Conservation (phyloP, 148 eudicot species). For the Rhododendron henanense region DNA sequence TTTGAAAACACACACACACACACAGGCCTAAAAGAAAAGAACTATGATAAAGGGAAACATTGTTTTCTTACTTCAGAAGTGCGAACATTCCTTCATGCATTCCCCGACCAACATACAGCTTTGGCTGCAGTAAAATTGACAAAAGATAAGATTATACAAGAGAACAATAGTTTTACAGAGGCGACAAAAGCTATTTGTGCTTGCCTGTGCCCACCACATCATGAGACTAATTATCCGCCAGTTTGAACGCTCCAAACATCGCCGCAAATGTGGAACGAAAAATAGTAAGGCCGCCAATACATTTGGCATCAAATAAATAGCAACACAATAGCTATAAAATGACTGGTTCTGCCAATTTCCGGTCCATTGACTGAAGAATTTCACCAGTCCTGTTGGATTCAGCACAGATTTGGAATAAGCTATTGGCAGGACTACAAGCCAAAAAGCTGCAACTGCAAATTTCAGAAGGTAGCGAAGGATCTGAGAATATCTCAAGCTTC, state of each 20-base stretch:
- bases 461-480: conserved; percentile 83
- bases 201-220: conserved; percentile 99
- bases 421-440: conserved; percentile 88
- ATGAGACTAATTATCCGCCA: conserved; percentile 57
- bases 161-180: neutral
- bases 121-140: conserved; percentile 62
- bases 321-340: conserved; percentile 61
- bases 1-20: neutral
- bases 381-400: conserved; percentile 62
- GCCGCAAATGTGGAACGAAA: conserved; percentile 67
- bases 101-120: conserved; percentile 90
- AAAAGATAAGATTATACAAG: neutral
- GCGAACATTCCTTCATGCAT: conserved; percentile 96
- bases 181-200: conserved; percentile 21
- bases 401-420: conserved; percentile 57
- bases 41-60: neutral
- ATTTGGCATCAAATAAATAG: conserved; percentile 77
- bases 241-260: conserved; percentile 77
- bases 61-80: conserved; percentile 72
- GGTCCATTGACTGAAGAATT: conserved; percentile 66
- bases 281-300: conserved; percentile 66
- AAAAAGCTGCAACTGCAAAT: conserved; percentile 69
- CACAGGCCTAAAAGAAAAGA: neutral
- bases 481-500: conserved; percentile 80
- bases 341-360: conserved; percentile 52